Conservation (phyloP, 2,329 filamentous ascomycete species). For the Pezicula radicicola region DNA sequence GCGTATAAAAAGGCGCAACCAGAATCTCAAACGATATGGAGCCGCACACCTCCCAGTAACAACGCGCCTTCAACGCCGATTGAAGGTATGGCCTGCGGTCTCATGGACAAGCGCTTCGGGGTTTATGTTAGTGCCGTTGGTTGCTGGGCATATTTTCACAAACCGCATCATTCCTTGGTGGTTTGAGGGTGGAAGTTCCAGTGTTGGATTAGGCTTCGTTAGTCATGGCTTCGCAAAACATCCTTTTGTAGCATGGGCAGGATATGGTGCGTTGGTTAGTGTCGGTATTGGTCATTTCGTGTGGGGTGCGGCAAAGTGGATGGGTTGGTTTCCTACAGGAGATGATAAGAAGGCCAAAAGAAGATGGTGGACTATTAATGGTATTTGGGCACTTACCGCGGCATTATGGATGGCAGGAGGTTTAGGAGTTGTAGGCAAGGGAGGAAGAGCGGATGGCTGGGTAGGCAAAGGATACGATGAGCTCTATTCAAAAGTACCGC, state of each 20-base stretch:
- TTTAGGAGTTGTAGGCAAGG: conserved; percentile 72
- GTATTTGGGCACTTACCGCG: conserved; percentile 52
- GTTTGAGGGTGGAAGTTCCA: conserved; percentile 81
- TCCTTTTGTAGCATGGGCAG: conserved; percentile 60
- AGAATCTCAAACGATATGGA: conserved; percentile 74
- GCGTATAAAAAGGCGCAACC: conserved; percentile 69
- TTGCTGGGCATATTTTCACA: conserved; percentile 69
- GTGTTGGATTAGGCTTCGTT: conserved; percentile 80
- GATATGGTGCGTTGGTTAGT: conserved; percentile 66
- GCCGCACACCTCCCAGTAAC: conserved; percentile 51
- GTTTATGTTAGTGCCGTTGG: conserved; percentile 63
- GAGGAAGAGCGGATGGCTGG: conserved; percentile 71
- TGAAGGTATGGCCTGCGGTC: conserved; percentile 54
- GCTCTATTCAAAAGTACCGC: conserved; percentile 60
- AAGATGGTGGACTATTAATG: conserved; percentile 71
- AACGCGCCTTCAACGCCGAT: conserved; percentile 36
- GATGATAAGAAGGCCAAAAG: conserved; percentile 55
- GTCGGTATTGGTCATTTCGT: conserved; percentile 74
- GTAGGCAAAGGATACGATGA: conserved; percentile 76
- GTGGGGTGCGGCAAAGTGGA: conserved; percentile 84
- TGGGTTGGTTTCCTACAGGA: conserved; percentile 58
- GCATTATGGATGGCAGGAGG: conserved; percentile 80
- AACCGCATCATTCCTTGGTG: conserved; percentile 74
- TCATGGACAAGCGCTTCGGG: conserved; percentile 71
- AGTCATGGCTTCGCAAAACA: conserved; percentile 80